These are phyloP conservation scores for Ascoidea asiatica DNA, from an alignment of 805 yeast genomes.

Conservation along the genomic window DNA sequence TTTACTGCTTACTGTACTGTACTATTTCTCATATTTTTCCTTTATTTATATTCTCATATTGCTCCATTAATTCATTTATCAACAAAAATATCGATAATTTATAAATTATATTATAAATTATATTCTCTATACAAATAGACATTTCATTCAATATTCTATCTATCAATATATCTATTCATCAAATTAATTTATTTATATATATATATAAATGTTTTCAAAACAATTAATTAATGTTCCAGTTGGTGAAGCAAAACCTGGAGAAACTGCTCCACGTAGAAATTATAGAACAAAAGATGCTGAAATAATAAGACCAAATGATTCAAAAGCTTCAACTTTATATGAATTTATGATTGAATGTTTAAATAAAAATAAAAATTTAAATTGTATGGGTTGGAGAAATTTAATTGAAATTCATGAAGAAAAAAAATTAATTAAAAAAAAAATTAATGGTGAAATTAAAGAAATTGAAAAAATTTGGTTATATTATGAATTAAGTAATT, in stretches of 20 bases:
- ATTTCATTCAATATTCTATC: too few species aligned
- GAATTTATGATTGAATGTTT: constrained; percentile 57
- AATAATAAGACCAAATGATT: constrained; percentile 47
- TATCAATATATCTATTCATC: too few species aligned
- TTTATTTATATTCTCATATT: too few species aligned
- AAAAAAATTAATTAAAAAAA: constrained; percentile 56
- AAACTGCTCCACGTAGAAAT: constrained; percentile 74
- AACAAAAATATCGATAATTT: too few species aligned
- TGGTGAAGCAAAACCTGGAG: constrained; percentile 61
- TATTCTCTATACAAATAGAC: too few species aligned
- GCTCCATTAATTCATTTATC: too few species aligned
- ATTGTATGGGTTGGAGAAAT: constrained; percentile 70
- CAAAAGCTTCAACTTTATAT: constrained; percentile 52
- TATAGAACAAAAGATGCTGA: constrained; percentile 32
- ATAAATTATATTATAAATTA: too few species aligned
- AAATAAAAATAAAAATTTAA: constrained; percentile 35
- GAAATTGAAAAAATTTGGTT: constrained; percentile 79
- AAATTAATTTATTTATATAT: too few species aligned
- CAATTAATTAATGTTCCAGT: constrained; percentile 37
- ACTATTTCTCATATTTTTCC: too few species aligned
- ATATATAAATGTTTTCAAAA: too few species aligned
- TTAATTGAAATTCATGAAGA: constrained; percentile 64
- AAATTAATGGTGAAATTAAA: constrained; percentile 61
- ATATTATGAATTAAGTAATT: constrained; percentile 67
- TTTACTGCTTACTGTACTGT: too few species aligned